These are phyloP conservation scores for Hansfordia pulvinata DNA, from an alignment of 2,329 filamentous ascomycete genomes.

Conservation along the genomic window DNA sequence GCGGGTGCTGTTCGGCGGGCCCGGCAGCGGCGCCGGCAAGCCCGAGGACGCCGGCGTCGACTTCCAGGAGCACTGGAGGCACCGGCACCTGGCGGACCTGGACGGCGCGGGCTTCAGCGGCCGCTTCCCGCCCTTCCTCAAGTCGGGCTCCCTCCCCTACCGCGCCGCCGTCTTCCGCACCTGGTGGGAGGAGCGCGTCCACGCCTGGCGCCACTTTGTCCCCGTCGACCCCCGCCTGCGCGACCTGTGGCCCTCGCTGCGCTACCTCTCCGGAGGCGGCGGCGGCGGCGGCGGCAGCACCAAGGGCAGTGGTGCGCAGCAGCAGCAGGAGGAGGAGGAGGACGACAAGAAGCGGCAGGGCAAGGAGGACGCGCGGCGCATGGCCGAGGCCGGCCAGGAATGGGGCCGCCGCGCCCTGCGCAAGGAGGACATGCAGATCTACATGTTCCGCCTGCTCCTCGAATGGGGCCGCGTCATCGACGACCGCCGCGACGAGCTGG, in stretches of 20 bases:
- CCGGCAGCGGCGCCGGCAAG: conserved; percentile 6
- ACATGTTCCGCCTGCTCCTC: conserved; percentile 48
- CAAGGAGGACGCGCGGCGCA: conserved; percentile 44
- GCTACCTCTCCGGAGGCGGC: conserved; percentile 13
- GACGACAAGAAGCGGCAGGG: too few relatives aligned
- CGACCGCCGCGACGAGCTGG: too few relatives aligned
- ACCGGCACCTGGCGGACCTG: conserved; percentile 44
- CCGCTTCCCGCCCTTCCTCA: conserved; percentile 35
- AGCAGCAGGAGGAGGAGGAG: too few relatives aligned
- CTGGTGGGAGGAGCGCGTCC: conserved; percentile 49
- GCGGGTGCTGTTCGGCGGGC: conserved; percentile 17
- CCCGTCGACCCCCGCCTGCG: conserved; percentile 35
- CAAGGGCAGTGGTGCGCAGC: too few relatives aligned
- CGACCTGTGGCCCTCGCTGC: conserved; percentile 13
- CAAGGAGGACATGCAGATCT: conserved; percentile 62
- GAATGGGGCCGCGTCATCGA: conserved; percentile 47
- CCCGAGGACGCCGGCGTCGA: too few relatives aligned
- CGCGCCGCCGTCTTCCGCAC: conserved; percentile 48
- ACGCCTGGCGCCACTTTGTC: conserved; percentile 50
- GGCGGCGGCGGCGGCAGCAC: too few relatives aligned
- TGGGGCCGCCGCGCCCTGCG: conserved; percentile 53
- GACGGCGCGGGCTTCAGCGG: conserved; percentile 40
- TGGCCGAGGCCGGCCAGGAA: conserved; percentile 48
- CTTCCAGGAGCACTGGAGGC: conserved; percentile 22
- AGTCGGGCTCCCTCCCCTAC: conserved; percentile 36